These are phyloP conservation scores for Chytriomyces sp. DNA, from an alignment of 192 early-diverging fungal species.

Conservation along the genomic window DNA sequence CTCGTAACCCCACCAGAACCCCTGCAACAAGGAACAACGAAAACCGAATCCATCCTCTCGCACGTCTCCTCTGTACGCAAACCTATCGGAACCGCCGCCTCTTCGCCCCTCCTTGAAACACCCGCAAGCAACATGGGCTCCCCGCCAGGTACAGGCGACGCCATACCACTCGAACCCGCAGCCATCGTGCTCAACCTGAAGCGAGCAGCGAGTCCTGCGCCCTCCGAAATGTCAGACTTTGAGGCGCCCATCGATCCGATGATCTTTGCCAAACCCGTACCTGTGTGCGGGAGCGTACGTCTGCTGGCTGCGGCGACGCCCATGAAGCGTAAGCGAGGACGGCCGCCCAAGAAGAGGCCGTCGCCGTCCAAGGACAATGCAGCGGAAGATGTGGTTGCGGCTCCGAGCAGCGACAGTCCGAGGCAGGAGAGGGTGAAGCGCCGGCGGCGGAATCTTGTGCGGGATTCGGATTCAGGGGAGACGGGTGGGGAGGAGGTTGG, in stretches of 20 bases:
- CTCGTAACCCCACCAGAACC: no score
- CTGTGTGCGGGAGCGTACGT: background rate
- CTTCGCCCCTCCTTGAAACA: no score
- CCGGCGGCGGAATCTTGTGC: no score
- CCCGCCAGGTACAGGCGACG: no score
- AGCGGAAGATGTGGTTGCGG: no score
- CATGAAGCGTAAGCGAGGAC: background rate
- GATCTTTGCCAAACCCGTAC: background rate
- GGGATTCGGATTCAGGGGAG: no score
- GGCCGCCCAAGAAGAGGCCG: background rate
- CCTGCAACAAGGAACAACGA: no score
- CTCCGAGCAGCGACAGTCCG: no score
- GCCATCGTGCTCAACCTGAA: background rate
- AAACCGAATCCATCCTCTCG: background rate
- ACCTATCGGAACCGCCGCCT: background rate
- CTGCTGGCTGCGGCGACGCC: background rate
- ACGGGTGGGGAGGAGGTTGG: no score
- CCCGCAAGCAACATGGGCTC: background rate
- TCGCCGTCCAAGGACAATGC: no score
- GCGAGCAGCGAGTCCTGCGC: background rate
- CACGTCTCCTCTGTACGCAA: background rate
- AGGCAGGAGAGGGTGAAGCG: no score
- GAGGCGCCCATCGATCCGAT: background rate
- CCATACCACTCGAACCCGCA: no score
- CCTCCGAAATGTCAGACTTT: background rate